Evolutionary conservation across 2,329 filamentous ascomycete genomes (phyloP).

Genomic region (Scedosporium aurantiacum): DNA sequence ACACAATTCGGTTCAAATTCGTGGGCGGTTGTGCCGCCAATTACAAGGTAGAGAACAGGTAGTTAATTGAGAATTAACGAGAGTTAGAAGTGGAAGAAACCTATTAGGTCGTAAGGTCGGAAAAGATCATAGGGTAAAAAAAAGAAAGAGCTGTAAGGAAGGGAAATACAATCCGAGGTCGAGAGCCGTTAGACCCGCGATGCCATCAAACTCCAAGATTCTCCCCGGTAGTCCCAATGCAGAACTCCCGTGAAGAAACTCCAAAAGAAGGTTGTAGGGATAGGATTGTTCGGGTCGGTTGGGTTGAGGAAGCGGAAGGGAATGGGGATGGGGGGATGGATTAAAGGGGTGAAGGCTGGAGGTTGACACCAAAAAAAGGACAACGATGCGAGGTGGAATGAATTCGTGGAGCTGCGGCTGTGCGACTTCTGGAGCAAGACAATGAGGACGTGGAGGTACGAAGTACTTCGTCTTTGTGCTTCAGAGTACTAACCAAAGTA

Average conservation of each 20-base stretch:
- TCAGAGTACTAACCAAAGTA: not conserved
- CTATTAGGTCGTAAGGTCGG: not conserved
- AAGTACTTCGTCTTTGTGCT: not conserved
- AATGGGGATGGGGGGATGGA: not conserved
- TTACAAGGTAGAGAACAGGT: not conserved
- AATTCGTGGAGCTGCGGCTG: conserved; percentile 1
- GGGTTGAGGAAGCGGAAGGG: not conserved
- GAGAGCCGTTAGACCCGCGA: conserved; percentile 20
- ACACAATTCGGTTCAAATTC: not conserved
- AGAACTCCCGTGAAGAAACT: not conserved
- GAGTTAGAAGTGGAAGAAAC: conserved; percentile 3
- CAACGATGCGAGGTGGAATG: conserved; percentile 2
- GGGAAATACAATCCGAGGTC: not conserved
- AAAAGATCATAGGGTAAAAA: not conserved
- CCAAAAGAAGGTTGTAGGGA: not conserved
- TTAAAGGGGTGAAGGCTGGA: not conserved
- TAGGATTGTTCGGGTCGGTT: not conserved
- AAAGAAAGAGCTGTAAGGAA: not conserved
- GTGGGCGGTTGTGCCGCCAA: not conserved
- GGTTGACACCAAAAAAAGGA: conserved; percentile 1
- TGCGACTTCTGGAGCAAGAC: not conserved
- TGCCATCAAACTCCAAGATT: conserved; percentile 38
- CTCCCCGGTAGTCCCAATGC: conserved; percentile 29
- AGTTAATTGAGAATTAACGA: conserved; percentile 3
- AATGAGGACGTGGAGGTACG: not conserved